phyloP scores from a whole-genome alignment of 768 basidiomycete genomes.

The Trametopsis cervina region DNA sequence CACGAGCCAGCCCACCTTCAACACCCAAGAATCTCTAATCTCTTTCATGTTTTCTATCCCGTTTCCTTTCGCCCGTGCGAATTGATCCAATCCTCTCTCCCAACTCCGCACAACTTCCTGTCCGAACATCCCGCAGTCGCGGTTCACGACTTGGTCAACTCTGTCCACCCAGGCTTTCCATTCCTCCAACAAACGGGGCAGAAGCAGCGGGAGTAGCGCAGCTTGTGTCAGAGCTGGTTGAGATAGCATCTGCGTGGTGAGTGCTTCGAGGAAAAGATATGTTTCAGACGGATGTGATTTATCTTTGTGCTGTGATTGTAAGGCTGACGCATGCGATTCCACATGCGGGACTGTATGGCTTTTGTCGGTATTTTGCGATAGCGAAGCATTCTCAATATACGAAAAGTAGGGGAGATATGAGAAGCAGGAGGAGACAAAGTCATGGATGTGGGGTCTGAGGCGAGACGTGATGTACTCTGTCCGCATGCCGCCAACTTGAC shows the following conservation, averaged over 20 bases:
- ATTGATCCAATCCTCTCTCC: slow-evolving; percentile 62
- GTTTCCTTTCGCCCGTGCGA: slow-evolving; percentile 46
- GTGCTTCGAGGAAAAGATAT: slow-evolving; percentile 59
- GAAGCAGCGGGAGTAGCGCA: slow-evolving; percentile 47
- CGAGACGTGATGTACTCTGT: slow-evolving; percentile 74
- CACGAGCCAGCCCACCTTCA: slow-evolving; percentile 74
- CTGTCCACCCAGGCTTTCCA: slow-evolving; percentile 74
- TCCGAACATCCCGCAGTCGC: slow-evolving; percentile 74
- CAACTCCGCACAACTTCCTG: slow-evolving; percentile 60
- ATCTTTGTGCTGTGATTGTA: slow-evolving; percentile 52
- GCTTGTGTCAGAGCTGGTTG: slow-evolving; percentile 64
- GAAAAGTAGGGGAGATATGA: slow-evolving; percentile 87
- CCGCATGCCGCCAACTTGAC: slow-evolving; percentile 50
- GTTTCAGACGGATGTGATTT: slow-evolving; percentile 70
- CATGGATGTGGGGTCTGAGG: slow-evolving; percentile 65
- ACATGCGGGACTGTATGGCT: slow-evolving; percentile 13
- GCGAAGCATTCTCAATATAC: slow-evolving; percentile 32
- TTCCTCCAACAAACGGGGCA: slow-evolving; percentile 62
- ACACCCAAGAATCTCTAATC: slow-evolving; percentile 60
- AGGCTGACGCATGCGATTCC: slow-evolving; percentile 33
- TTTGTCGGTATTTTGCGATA: slow-evolving; percentile 13
- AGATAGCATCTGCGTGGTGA: slow-evolving; percentile 60
- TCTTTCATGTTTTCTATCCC: slow-evolving; percentile 36
- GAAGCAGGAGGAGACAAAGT: slow-evolving; percentile 70
- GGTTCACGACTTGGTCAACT: slow-evolving; percentile 65